Evolutionary conservation across 345 rosid genomes (phyloP).

Genomic region (Excoecaria cochinchinensis): DNA sequence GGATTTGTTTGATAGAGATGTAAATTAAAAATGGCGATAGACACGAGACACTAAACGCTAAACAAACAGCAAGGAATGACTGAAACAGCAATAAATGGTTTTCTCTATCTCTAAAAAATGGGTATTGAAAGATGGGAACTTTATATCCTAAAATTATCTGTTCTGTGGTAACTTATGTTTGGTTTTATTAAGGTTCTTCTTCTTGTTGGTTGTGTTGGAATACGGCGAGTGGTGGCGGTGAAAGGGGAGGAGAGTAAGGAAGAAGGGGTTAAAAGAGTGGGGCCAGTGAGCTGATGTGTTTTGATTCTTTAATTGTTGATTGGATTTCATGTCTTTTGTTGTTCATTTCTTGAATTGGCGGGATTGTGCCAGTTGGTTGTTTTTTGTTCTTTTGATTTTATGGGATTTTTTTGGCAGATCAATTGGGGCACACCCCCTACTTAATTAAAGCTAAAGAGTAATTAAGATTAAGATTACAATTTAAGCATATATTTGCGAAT

Average conservation of each 20-base stretch:
- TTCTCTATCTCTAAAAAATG: neutral
- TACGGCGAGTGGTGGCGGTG: too few relatives aligned
- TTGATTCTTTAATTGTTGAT: neutral
- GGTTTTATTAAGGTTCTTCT: neutral
- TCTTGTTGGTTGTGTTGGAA: neutral
- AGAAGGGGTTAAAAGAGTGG: neutral
- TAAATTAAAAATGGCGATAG: slow-evolving; percentile 31
- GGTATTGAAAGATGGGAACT: too few relatives aligned
- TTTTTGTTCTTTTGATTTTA: neutral
- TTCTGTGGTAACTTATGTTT: neutral
- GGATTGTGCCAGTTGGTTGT: slow-evolving; percentile 7
- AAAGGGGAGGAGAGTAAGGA: neutral
- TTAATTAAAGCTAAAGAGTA: too few relatives aligned
- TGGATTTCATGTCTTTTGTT: neutral
- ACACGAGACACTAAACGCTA: slow-evolving; percentile 28
- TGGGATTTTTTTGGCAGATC: neutral
- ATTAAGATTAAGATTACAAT: too few relatives aligned
- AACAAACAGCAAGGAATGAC: slow-evolving; percentile 1
- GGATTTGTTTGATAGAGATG: slow-evolving; percentile 2
- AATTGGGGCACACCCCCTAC: too few relatives aligned
- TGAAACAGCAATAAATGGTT: slow-evolving; percentile 13
- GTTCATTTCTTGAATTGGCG: slow-evolving; percentile 2
- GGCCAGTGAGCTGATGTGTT: neutral
- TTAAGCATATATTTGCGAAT: too few relatives aligned
- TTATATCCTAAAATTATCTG: neutral